Evolutionary conservation across 495 filamentous ascomycete genomes (phyloP), one percentile per base, ranked within the genome.

Genomic region (Aspergillus bertholletiae): DNA sequence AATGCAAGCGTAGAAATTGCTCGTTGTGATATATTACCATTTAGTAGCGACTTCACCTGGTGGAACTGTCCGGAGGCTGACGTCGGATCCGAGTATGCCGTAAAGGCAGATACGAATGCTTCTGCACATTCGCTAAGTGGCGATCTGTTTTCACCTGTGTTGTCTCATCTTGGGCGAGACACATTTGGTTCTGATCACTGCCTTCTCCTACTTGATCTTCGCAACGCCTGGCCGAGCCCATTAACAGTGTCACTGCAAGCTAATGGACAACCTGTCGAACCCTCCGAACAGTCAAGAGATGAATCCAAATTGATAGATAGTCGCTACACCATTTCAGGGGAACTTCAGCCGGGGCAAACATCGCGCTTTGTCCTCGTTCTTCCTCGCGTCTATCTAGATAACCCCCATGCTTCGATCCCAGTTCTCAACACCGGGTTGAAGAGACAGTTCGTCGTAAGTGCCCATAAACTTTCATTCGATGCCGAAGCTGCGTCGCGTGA

Each of bases 371-470:
- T 94, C 41, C 74, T 96, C 15, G 86, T 89, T 2, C 74, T 96
- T 13, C 86, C 84, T 37, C 83, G 90, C 32, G 79, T 92, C 51
- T 88, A 89, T 65, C 72, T 96, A 22, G 77, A 84, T 15, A 84
- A 94, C 58, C 87, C 91, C 7, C 80, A 88, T 59, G 84, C 84
- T 2, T 78, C 87, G 6, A 92, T 97, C 28, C 92, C 92, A 0
- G 83, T 86, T 9, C 76, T 96, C 28, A 91, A 94, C 59, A 81
- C 84, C 1, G 72, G 70, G 4, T 82, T 84, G 5, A 84, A 88
- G 61, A 81, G 90, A 11, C 92, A 97, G 68, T 97, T 94, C 59
- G 89, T 97, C 20, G 89, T 96, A 46, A 92, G 86, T 63, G 84
- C 86, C 39, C 81, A 82, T 55, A 89, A 90, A 58, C 78, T 89